Base-by-base conservation (phyloP, 2,329 filamentous ascomycete genomes). In the Purpureocillium lavendulum region DNA sequence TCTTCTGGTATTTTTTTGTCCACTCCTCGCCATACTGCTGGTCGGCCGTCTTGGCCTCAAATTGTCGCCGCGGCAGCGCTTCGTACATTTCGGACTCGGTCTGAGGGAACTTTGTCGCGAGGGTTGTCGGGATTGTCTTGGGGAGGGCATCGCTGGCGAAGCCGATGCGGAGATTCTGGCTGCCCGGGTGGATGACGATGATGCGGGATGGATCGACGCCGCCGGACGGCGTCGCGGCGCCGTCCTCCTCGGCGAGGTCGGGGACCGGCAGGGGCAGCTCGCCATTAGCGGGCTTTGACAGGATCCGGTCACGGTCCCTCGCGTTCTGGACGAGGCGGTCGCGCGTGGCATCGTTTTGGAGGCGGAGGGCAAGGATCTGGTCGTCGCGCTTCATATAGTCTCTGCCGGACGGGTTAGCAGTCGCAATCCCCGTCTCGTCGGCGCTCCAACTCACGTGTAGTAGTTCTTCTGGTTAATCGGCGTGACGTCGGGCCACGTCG, bases 381-480 rank as follows among this genome's bases (percentile, higher is more conserved):
- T 97, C 92, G 68, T 98, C 92, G 55, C 90, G 84, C 69, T 98
- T 98, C 66, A 98, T 85, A 54, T 95, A 98, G 58, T 98, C 92
- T 45, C 88, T 95, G 50, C 26, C 33, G 39, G 34, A 42, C 33
- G 33, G 33, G 18, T 54, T 38, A 56, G 48, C 30, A 32, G 35
- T 4, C 26, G 31, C 33, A 36, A 32, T 4, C 30, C 2, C 12
- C 11, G 7, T 28, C 28, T 16, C 7, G 15, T 24, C 12, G 9
- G 24, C 31, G 10, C 21, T 7, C 10, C 3, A 26, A 69, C 80
- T 45, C 73, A 92, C 87, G 89, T 95, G 62, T 96, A 96, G 64
- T 98, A 98, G 63, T 98, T 98, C 70, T 98, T 98, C 63, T 98
- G 92, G 60, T 98, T 98, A 65, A 98, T 98, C 54, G 92, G 87